These are phyloP conservation scores for Lepiota subincarnata DNA, from an alignment of 768 basidiomycete genomes.

Conservation along the genomic window DNA sequence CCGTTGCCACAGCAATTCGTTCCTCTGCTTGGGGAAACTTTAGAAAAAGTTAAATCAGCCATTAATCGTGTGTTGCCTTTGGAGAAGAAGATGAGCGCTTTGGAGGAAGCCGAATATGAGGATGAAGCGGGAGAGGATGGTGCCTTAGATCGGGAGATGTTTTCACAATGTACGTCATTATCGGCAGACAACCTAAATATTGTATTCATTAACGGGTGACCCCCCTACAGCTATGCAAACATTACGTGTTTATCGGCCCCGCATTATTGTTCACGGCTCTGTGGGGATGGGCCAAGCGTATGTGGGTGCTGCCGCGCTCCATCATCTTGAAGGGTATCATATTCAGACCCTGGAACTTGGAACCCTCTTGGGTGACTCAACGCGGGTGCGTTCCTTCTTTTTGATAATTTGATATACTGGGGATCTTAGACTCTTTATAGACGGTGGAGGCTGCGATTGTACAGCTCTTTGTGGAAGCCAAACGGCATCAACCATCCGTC, in stretches of 20 bases:
- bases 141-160: conserved; percentile 84
- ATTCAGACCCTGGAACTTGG: conserved; percentile 93
- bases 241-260: conserved; percentile 83
- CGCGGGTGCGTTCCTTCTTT: conserved; percentile 55
- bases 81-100: conserved; percentile 73
- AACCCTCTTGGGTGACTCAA: conserved; percentile 81
- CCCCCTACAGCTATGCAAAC: conserved; percentile 76
- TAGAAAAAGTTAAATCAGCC: conserved; percentile 68
- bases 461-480: conserved; percentile 94
- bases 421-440: conserved; percentile 35
- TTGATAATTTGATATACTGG: neutral
- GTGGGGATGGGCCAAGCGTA: conserved; percentile 90
- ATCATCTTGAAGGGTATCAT: conserved; percentile 94
- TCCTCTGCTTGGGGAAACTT: conserved; percentile 64
- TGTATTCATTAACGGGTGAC: conserved; percentile 2
- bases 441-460: conserved; percentile 90
- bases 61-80: conserved; percentile 76
- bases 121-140: conserved; percentile 70
- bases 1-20: conserved; percentile 82
- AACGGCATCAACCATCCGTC: conserved; percentile 93
- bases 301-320: conserved; percentile 85
- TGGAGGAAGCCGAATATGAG: conserved; percentile 96
- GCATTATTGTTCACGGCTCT: conserved; percentile 77
- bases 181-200: neutral
- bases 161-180: conserved; percentile 68